phyloP scores from a whole-genome alignment of 1,284 basidiomycete species.

The Cryptococcus sp. region DNA sequence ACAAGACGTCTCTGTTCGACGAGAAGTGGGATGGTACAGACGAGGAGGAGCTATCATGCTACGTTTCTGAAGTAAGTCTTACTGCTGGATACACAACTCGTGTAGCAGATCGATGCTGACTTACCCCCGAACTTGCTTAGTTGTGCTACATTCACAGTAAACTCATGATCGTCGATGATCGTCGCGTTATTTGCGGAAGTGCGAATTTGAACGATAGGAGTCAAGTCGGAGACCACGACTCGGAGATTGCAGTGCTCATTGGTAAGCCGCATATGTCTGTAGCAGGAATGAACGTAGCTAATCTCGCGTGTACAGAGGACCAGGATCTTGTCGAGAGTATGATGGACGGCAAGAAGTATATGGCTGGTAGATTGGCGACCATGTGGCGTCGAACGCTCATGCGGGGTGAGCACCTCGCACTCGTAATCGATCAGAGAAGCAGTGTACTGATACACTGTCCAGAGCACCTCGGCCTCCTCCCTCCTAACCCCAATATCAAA shows the following conservation, averaged over 20 bases:
- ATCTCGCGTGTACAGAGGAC: slow-evolving; percentile 59
- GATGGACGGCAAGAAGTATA: slow-evolving; percentile 72
- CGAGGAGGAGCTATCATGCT: slow-evolving; percentile 76
- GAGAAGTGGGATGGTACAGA: slow-evolving; percentile 81
- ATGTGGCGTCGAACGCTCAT: slow-evolving; percentile 47
- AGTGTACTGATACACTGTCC: slow-evolving; percentile 14
- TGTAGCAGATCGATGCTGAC: not conserved
- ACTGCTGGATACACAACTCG: slow-evolving; percentile 64
- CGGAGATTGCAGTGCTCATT: slow-evolving; percentile 86
- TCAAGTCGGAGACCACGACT: slow-evolving; percentile 79
- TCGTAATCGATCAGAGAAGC: not conserved
- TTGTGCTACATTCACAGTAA: slow-evolving; percentile 54
- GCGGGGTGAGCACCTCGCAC: slow-evolving; percentile 35
- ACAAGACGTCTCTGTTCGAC: slow-evolving; percentile 62
- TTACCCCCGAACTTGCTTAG: slow-evolving; percentile 11
- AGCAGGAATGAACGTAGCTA: not conserved
- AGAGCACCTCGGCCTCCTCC: slow-evolving; percentile 85
- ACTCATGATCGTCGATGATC: slow-evolving; percentile 91
- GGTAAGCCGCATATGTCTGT: slow-evolving; percentile 42
- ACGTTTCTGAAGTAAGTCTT: slow-evolving; percentile 77
- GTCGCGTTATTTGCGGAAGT: slow-evolving; percentile 66
- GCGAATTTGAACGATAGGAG: slow-evolving; percentile 65
- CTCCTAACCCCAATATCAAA: slow-evolving; percentile 35
- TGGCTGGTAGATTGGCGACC: slow-evolving; percentile 45
- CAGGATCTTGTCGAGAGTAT: slow-evolving; percentile 70